Conservation (phyloP, 2,329 filamentous ascomycete species). For the Phyllosticta citrichinensis region DNA sequence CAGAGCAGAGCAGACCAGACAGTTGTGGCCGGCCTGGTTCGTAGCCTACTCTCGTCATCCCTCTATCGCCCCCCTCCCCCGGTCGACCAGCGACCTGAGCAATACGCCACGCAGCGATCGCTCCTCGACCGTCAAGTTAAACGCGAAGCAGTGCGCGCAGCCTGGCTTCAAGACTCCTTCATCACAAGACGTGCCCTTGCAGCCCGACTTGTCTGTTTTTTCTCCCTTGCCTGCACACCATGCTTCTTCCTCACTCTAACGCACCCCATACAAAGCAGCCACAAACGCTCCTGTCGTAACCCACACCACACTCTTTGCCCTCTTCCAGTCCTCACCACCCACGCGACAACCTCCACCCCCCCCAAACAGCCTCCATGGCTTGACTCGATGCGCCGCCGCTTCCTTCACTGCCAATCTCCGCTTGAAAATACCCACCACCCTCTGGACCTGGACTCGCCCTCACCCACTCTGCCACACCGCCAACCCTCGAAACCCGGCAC, state of each 20-base stretch:
- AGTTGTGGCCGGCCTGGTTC: background rate
- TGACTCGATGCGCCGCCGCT: background rate
- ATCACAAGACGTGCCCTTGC: background rate
- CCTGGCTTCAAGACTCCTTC: background rate
- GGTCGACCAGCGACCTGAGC: background rate
- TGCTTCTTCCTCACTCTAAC: background rate
- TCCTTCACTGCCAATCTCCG: background rate
- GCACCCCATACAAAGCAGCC: background rate
- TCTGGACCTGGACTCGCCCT: background rate
- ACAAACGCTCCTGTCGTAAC: background rate
- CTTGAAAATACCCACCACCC: background rate
- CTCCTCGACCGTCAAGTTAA: background rate
- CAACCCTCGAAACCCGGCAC: background rate
- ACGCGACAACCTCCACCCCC: background rate
- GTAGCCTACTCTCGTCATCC: no score
- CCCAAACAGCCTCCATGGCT: background rate
- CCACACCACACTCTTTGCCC: background rate
- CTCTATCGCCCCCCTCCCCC: background rate
- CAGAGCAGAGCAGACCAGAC: background rate
- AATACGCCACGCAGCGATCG: background rate
- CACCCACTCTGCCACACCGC: background rate
- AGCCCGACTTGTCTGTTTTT: background rate
- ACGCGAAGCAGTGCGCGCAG: background rate
- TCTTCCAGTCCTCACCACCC: background rate
- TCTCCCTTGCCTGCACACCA: background rate